These are phyloP conservation scores for Wickerhamiella alocasiicola DNA, from an alignment of 805 yeast genomes.

Conservation along the genomic window DNA sequence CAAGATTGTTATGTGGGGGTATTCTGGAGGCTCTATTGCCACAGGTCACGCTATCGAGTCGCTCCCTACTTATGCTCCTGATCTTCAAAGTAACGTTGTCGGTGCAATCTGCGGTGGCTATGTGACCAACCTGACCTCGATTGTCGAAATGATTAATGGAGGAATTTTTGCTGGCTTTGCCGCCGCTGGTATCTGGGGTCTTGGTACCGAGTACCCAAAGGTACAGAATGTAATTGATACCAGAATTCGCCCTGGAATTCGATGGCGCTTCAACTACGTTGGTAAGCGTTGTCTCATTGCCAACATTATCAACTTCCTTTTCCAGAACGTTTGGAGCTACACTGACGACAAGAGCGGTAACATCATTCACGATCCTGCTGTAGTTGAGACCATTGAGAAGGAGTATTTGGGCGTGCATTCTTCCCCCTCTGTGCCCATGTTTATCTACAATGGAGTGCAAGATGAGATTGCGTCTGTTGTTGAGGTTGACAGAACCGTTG, in stretches of 20 bases:
- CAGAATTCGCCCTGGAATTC: slow-evolving; percentile 13
- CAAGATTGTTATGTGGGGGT: too few species aligned
- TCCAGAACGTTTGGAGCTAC: slow-evolving; percentile 17
- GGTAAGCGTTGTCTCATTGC: slow-evolving; percentile 14
- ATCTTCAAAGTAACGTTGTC: slow-evolving; percentile 14
- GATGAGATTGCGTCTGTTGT: slow-evolving; percentile 20
- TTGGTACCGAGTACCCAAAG: slow-evolving; percentile 19
- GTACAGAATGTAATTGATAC: slow-evolving; percentile 13
- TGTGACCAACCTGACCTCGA: slow-evolving; percentile 14
- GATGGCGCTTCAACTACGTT: slow-evolving; percentile 14
- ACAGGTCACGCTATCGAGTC: slow-evolving; percentile 17
- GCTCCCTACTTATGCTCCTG: slow-evolving; percentile 21
- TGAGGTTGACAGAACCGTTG: slow-evolving; percentile 15
- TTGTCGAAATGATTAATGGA: slow-evolving; percentile 15
- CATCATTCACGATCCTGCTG: neutral
- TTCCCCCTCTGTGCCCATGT: slow-evolving; percentile 13
- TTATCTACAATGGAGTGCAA: slow-evolving; percentile 21
- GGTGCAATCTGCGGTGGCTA: slow-evolving; percentile 13
- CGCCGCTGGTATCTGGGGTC: slow-evolving; percentile 21
- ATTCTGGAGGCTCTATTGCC: too few species aligned
- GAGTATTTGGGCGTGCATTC: slow-evolving; percentile 19
- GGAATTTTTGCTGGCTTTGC: slow-evolving; percentile 19
- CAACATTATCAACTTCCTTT: slow-evolving; percentile 14
- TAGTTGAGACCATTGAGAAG: slow-evolving; percentile 1
- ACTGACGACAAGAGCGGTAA: slow-evolving; percentile 14